Evolutionary conservation across 768 basidiomycete genomes (phyloP).

Genomic region (Pisolithus tinctorius): DNA sequence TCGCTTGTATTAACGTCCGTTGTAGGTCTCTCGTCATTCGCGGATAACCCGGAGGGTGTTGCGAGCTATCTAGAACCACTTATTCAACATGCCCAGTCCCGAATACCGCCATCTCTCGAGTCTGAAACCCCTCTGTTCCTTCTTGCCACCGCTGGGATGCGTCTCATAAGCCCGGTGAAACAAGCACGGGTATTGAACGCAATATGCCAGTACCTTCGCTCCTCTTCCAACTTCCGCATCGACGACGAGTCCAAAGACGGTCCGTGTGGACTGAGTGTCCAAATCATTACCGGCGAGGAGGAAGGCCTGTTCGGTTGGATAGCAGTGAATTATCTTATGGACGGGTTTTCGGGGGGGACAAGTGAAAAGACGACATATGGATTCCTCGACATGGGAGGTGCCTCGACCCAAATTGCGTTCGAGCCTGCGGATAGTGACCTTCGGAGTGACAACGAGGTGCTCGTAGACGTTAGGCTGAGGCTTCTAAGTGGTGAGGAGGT

Average conservation of each 20-base stretch:
- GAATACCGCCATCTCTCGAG: constrained; percentile 84
- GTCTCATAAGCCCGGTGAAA: constrained; percentile 62
- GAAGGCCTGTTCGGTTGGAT: constrained; percentile 99
- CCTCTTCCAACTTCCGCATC: constrained; percentile 74
- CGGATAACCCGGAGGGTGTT: constrained; percentile 61
- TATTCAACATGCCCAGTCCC: constrained; percentile 70
- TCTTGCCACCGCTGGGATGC: constrained; percentile 97
- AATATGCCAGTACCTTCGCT: constrained; percentile 69
- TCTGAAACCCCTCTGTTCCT: constrained; percentile 85
- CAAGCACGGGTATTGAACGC: constrained; percentile 69
- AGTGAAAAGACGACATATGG: constrained; percentile 59
- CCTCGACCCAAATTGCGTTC: constrained; percentile 98
- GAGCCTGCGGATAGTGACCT: constrained; percentile 67
- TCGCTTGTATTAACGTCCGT: background rate
- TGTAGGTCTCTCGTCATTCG: constrained; percentile 83
- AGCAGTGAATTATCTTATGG: constrained; percentile 98
- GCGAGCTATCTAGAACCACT: constrained; percentile 74
- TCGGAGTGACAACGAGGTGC: constrained; percentile 40
- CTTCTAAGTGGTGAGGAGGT: constrained; percentile 83
- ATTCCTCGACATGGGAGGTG: constrained; percentile 99
- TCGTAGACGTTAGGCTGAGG: constrained; percentile 77
- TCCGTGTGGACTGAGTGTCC: constrained; percentile 88
- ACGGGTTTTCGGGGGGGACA: constrained; percentile 66
- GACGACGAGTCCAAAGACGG: constrained; percentile 58
- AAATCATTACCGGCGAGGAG: constrained; percentile 96